phyloP scores from a whole-genome alignment of 2,329 filamentous ascomycete genomes.

The Thyridium curvatum region DNA sequence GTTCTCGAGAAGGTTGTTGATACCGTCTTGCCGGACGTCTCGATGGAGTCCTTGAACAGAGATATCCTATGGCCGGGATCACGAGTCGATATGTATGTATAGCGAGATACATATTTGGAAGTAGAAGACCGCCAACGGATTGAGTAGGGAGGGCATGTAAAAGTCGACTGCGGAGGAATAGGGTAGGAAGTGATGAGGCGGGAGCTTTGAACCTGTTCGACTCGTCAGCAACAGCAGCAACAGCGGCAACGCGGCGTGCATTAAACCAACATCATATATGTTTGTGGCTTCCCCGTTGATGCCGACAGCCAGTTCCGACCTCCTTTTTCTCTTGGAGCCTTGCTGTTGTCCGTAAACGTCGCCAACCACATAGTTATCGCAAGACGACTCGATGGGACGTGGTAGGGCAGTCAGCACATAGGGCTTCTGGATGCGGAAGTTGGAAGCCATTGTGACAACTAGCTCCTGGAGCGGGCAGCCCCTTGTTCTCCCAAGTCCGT shows the following conservation, averaged over 20 bases:
- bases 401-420: conserved; percentile 56
- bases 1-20: conserved; percentile 40
- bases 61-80: conserved; percentile 45
- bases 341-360: conserved; percentile 55
- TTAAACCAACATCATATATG: conserved; percentile 57
- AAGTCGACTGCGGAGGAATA: conserved; percentile 57
- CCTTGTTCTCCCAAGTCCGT: no score
- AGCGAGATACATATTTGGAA: conserved; percentile 43
- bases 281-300: conserved; percentile 59
- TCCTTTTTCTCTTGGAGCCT: conserved; percentile 54
- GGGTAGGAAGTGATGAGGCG: conserved; percentile 61
- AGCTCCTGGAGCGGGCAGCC: no score
- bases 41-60: conserved; percentile 52
- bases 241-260: no score
- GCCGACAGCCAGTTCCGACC: conserved; percentile 57
- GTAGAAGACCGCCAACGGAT: conserved; percentile 44
- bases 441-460: conserved; percentile 41
- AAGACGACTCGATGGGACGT: conserved; percentile 46
- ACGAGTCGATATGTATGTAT: conserved; percentile 55
- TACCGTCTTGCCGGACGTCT: conserved; percentile 42
- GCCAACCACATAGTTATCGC: conserved; percentile 47
- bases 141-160: conserved; percentile 57
- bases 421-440: conserved; percentile 58
- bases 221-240: conserved; percentile 3
- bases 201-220: conserved; percentile 53